Evolutionary conservation across 257 asterid species (phyloP).

Genomic region (Gentiana dahurica): DNA sequence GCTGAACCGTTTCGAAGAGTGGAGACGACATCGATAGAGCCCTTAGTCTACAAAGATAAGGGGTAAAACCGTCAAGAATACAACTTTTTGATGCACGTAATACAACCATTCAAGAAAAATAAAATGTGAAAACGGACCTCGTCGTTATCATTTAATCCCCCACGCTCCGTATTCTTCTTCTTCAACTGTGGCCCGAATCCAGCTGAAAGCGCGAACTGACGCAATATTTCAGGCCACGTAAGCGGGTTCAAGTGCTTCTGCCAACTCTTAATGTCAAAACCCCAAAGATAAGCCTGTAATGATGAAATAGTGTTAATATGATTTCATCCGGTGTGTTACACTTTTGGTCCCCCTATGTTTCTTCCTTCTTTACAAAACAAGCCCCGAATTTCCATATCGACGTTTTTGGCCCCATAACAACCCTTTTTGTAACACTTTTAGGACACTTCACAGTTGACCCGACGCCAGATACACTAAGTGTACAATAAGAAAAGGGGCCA

Average conservation of each 20-base stretch:
- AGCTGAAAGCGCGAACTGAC: slow-evolving; percentile 90
- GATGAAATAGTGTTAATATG: slow-evolving; percentile 13
- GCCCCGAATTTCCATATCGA: too few species aligned
- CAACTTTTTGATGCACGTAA: background rate
- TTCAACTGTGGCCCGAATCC: slow-evolving; percentile 91
- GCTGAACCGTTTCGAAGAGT: slow-evolving; percentile 89
- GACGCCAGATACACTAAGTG: too few species aligned
- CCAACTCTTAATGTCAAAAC: slow-evolving; percentile 91
- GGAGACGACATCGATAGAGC: slow-evolving; percentile 84
- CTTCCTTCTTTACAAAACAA: too few species aligned
- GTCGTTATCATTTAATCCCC: slow-evolving; percentile 36
- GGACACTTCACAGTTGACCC: too few species aligned
- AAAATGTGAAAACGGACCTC: slow-evolving; percentile 37
- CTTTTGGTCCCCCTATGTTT: too few species aligned
- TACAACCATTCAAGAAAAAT: too few species aligned
- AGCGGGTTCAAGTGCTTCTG: slow-evolving; percentile 75
- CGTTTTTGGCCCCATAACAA: too few species aligned
- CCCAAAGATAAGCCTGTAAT: slow-evolving; percentile 90
- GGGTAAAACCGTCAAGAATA: background rate
- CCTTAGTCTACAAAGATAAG: slow-evolving; percentile 42
- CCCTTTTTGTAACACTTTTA: too few species aligned
- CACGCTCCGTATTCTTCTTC: slow-evolving; percentile 55
- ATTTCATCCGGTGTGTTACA: background rate
- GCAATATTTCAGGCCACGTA: slow-evolving; percentile 93
- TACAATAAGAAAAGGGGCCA: too few species aligned